Evolutionary conservation across 2,329 filamentous ascomycete genomes (phyloP), one percentile per base, ranked within the genome.

Genomic region (Fusarium avenaceum): DNA sequence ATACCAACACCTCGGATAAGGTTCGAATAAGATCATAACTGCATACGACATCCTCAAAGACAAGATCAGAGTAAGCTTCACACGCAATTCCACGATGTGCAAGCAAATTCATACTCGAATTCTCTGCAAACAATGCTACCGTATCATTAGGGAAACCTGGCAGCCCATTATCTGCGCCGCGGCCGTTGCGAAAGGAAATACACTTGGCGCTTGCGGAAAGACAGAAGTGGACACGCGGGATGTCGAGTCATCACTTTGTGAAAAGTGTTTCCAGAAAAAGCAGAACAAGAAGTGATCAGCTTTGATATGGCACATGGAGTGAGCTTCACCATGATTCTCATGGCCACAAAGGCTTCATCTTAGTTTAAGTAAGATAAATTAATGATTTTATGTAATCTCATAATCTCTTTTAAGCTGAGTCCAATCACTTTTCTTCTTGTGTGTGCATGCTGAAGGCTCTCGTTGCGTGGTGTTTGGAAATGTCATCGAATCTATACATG

Each of bases 81-180:
- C n/a, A 33, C 10, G 3, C 17, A n/a, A 19, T n/a, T 9, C 3
- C 4, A 5, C 4, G 0, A 59, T 59, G 56, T 59, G 51, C 8
- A 33, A 28, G 1, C 44, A 59, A n/a, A 20, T 42, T 3, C 51
- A 57, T 9, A 30, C 26, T 9, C 30, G 35, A 7, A 17, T 42
- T 10, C 33, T 35, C 8, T 59, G 56, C n/a, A 24, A 51, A 1
- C 56, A 59, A 6, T 59, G 51, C 28, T 57, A 22, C 22, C 20
- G 46, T 8, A 35, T 57, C 17, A n/a, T 38, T 8, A 38, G 9
- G 1, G 35, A 38, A 38, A n/a, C 17, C 35, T 38, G 35, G 35
- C 35, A 38, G 35, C 35, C 35, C 10, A 8, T 38, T n/a, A n/a
- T 44, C 3, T 59, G 51, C 19, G 17, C 33, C 9, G 47, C 46